Percentiles rank a stretch among this genome's conserved stretches.
Conservation (phyloP, 352 stramenopile genomes). For the Phytophthora citrophthora region DNA sequence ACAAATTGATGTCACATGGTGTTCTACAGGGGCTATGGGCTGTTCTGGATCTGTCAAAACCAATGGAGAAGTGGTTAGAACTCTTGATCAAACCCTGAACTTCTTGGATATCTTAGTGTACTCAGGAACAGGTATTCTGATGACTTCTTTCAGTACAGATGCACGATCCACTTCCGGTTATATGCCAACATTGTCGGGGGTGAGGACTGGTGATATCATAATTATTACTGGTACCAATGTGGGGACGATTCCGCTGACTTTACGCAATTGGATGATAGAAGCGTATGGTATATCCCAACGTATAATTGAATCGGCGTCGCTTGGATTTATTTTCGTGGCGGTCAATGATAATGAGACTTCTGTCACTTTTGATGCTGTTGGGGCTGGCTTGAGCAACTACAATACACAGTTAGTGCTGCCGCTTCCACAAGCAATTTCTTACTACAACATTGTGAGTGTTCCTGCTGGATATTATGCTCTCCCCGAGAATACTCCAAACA, state of each 20-base stretch:
- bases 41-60: conserved; percentile 16
- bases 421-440: conserved; percentile 28
- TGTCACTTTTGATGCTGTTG: conserved; percentile 22
- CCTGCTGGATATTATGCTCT: conserved; percentile 57
- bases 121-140: conserved; percentile 9
- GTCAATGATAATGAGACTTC: conserved; percentile 26
- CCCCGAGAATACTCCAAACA: conserved; percentile 40
- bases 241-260: conserved; percentile 6
- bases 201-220: conserved; percentile 9
- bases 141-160: conserved; percentile 5
- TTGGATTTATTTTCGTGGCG: conserved; percentile 38
- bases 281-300: conserved; percentile 16
- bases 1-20: conserved; percentile 40
- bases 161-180: conserved; percentile 13
- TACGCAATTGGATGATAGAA: conserved; percentile 26
- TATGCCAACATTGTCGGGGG: conserved; percentile 16
- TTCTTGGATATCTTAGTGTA: conserved; percentile 31
- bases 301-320: conserved; percentile 18
- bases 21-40: conserved; percentile 16
- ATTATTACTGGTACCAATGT: conserved; percentile 24
- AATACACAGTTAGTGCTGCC: conserved; percentile 32
- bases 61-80: conserved; percentile 22
- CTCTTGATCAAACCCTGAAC: conserved; percentile 14
- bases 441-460: conserved; percentile 41
- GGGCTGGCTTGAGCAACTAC: conserved; percentile 6